Conservation (phyloP, 495 filamentous ascomycete species). For the Neurospora sp. region DNA sequence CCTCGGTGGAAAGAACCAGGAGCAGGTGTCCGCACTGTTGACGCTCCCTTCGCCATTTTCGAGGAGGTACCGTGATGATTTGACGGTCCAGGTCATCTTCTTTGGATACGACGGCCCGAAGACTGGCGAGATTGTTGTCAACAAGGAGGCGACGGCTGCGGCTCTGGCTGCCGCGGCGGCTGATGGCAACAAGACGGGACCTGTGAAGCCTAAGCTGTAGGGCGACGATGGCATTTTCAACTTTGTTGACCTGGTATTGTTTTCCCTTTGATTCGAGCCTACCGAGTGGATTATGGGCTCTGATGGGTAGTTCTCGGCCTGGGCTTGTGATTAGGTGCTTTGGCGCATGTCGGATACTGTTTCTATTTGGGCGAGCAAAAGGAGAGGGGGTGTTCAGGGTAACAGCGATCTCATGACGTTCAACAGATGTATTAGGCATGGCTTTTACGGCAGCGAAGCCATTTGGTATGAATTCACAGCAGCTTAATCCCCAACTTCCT, state of each 20-base stretch:
- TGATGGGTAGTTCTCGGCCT: background rate
- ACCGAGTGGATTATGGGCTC: background rate
- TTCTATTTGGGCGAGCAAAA: background rate
- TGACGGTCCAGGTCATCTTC: slow-evolving; percentile 98
- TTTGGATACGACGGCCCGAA: slow-evolving; percentile 68
- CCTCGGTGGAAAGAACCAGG: slow-evolving; percentile 82
- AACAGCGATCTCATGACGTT: background rate
- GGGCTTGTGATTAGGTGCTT: background rate
- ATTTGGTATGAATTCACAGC: background rate
- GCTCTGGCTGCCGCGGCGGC: slow-evolving; percentile 6
- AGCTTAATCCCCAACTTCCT: background rate
- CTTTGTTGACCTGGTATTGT: background rate
- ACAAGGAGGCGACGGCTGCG: slow-evolving; percentile 73
- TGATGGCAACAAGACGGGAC: slow-evolving; percentile 29
- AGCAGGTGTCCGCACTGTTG: slow-evolving; percentile 88
- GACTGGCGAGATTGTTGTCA: slow-evolving; percentile 66
- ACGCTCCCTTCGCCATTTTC: slow-evolving; percentile 88
- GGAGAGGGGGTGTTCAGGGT: background rate
- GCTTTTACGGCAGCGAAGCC: background rate
- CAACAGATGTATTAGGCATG: background rate
- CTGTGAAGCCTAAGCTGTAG: slow-evolving; percentile 31
- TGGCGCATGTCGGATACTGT: background rate
- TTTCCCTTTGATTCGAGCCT: background rate
- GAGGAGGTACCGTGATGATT: slow-evolving; percentile 83
- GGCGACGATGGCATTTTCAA: background rate